Base-by-base conservation (phyloP, 305 asterid species). In the Fraxinus paxiana region DNA sequence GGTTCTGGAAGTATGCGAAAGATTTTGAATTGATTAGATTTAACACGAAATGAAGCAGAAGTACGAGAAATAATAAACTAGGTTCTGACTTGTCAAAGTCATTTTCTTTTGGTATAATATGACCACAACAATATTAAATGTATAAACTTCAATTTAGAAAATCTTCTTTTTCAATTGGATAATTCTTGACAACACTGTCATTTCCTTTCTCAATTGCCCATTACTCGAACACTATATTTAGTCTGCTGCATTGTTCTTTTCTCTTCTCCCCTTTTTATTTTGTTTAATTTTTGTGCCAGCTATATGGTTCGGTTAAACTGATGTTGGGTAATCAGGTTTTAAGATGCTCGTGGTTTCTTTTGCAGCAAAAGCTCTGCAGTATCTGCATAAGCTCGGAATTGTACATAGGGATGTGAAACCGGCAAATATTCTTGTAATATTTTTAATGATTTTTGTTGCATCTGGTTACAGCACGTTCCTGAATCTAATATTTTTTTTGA, bases 361-460 rank as follows among this genome's bases (percentile, higher is more conserved):
- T 92, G 86, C 98, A 96, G 99, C 98, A 77, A 90, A 92, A 77
- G 86, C 98, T 83, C 87, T 96, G 89, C 89, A 86, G 71, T 94
- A 92, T 88, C 94, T 94, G 82, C 98, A 94, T 89, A 89, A 82
- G 87, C 95, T 96, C 83, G 97, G 98, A 87, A 89, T 96, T 85
- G 90, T 96, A 74, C 99, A 96, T 84, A 90, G 99, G 87, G 99
- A 96, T 89, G 95, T 96, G 84, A 96, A 96, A 90, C 99, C 99
- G 30, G 92, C 97, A 86, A 96, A 96, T 88, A 89, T 96, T 88
- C 99, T 96, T 78, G 99, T 96, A 96, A 95, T 88, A 86, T 79
- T 84, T 80, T 86, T 73, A 73, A 59, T 41, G 75, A 72, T 78
- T 78, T 82, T 82, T 38, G 73, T 69, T 41, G 79, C 74, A 63